These are phyloP conservation scores for Tanacetum coccineum DNA, from an alignment of 129 eudicot species.

Conservation along the genomic window DNA sequence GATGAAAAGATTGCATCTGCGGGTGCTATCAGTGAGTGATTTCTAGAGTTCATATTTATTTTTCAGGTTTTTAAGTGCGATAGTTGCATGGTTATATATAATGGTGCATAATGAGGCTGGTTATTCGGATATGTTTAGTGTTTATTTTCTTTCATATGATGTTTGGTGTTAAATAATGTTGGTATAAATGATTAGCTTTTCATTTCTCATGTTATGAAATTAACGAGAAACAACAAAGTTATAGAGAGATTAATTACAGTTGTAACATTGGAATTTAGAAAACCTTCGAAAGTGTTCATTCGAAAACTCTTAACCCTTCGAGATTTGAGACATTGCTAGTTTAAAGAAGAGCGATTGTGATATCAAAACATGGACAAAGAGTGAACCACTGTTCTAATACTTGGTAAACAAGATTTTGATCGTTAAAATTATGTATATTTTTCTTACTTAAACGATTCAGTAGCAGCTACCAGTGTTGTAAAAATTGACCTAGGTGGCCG, in stretches of 20 bases:
- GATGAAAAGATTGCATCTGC: conserved; percentile 10
- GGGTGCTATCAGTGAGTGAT: conserved; percentile 40
- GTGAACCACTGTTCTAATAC: not conserved
- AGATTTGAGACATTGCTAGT: not conserved
- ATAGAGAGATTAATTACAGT: not conserved
- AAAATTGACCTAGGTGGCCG: too few species aligned
- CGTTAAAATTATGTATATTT: not conserved
- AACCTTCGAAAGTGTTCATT: too few species aligned
- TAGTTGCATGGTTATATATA: conserved; percentile 36
- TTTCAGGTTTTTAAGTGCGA: conserved; percentile 15
- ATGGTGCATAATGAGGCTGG: conserved; percentile 26
- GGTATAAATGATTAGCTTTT: conserved; percentile 21
- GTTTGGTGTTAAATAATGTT: conserved; percentile 33
- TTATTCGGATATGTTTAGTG: conserved; percentile 22
- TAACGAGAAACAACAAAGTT: conserved; percentile 22
- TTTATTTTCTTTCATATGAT: conserved; percentile 14
- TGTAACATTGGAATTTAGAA: too few species aligned
- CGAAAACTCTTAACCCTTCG: too few species aligned
- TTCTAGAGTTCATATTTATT: conserved; percentile 26
- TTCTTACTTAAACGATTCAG: not conserved
- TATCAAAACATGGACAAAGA: not conserved
- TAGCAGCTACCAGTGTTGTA: too few species aligned
- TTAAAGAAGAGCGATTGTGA: not conserved
- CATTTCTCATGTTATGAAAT: conserved; percentile 8
- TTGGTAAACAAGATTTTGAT: not conserved